Evolutionary conservation across 2,329 filamentous ascomycete genomes (phyloP), one percentile per base, ranked within the genome.

Genomic region (Dactylellina drechsleri): DNA sequence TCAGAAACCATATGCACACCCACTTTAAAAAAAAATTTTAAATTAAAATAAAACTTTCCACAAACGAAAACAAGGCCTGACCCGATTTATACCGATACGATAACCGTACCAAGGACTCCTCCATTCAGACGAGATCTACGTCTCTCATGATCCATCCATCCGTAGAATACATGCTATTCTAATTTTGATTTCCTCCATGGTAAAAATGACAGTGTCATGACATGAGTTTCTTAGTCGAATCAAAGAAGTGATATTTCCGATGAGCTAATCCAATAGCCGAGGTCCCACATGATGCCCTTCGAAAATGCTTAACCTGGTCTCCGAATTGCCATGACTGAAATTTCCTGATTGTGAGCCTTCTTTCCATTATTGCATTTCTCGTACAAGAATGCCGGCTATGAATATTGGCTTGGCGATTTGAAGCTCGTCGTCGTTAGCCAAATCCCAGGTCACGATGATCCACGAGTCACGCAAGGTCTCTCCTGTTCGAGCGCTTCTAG

Each of bases 11-110:
- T 40, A 56, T 53, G 41, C 53, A 59, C 65, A 43, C 52, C 31
- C 31, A 36, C 31, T 36, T 36, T 36, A 8, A 36, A 36, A 36
- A 36, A 36, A 7, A 28, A 28, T 28, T 4, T 28, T 36, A 36
- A 36, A 36, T 36, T 36, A 36, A 36, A 36, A 36, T 36, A 36
- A 36, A 36, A 7, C 2, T 7, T 56, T 61, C 41, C 58, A 26
- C 40, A 31, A 50, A 62, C 70, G 62, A 73, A 66, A 73, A 67
- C 70, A 62, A 54, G 56, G 52, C 58, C 68, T 64, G 53, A 65
- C 71, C 71, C 71, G 71, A 68, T 53, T 53, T 68, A 56, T 75
- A 67, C 71, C 71, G 71, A 75, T 68, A 67, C 66, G 59, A 64
- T 64, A 71, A 70, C 62, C 13, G 16, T 60, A 54, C 16, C 52